These are phyloP conservation scores for Entomortierella parvispora DNA, from an alignment of 192 early-diverging fungal species.

Conservation along the genomic window DNA sequence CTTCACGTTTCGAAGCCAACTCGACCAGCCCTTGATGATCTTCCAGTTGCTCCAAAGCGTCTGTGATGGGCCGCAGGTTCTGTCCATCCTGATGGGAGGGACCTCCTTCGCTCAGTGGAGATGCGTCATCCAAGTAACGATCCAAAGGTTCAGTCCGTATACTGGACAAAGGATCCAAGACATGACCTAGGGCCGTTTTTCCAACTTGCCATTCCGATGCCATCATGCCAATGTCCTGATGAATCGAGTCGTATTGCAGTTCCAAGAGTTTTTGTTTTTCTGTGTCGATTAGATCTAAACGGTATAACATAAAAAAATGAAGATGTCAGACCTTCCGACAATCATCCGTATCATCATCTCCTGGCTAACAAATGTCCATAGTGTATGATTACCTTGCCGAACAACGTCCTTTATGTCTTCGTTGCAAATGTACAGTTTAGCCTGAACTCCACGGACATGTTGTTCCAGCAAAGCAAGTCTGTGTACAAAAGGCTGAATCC, in stretches of 20 bases:
- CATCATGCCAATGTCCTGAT: conserved; percentile 60
- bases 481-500: conserved; percentile 54
- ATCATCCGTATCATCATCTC: background rate
- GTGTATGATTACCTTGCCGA: conserved; percentile 36
- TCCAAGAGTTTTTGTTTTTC: conserved; percentile 44
- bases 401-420: conserved; percentile 59
- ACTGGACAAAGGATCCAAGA: conserved; percentile 41
- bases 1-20: conserved; percentile 50
- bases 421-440: conserved; percentile 65
- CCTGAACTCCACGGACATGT: conserved; percentile 64
- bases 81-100: conserved; percentile 20
- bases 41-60: conserved; percentile 32
- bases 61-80: conserved; percentile 22
- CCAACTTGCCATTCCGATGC: conserved; percentile 63
- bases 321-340: background rate
- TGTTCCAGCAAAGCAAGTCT: conserved; percentile 59
- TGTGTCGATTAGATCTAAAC: conserved; percentile 16
- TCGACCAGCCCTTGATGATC: conserved; percentile 31
- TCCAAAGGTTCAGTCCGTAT: conserved; percentile 6
- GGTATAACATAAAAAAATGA: background rate
- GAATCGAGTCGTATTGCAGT: conserved; percentile 59
- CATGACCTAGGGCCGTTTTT: conserved; percentile 51
- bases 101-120: background rate
- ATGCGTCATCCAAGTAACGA: background rate
- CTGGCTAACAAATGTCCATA: no score